Percentiles rank a stretch among this genome's conserved stretches.
phyloP scores from a whole-genome alignment of 495 filamentous ascomycete species.

The Annulohypoxylon bovei region DNA sequence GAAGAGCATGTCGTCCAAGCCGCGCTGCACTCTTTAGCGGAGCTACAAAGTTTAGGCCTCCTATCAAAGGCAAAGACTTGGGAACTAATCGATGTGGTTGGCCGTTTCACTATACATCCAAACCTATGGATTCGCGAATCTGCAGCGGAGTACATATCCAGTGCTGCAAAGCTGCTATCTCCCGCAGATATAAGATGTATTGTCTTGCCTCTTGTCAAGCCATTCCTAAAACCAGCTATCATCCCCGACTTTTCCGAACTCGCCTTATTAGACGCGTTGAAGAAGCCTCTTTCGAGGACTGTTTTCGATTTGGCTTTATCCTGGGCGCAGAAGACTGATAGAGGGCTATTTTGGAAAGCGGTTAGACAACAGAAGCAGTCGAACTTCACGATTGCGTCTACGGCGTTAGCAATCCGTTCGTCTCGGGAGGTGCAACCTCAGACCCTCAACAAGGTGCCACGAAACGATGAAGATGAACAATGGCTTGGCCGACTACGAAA shows the following conservation, averaged over 20 bases:
- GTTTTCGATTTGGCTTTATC: constrained; percentile 85
- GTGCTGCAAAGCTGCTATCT: constrained; percentile 79
- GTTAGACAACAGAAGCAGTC: constrained; percentile 65
- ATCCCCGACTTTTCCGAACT: constrained; percentile 71
- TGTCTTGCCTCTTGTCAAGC: constrained; percentile 77
- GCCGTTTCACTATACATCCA: constrained; percentile 88
- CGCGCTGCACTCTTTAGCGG: constrained; percentile 87
- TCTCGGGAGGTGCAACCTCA: constrained; percentile 46
- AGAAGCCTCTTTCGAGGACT: constrained; percentile 79
- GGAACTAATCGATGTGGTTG: constrained; percentile 84
- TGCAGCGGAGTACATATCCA: constrained; percentile 81
- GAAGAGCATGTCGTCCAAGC: constrained; percentile 96
- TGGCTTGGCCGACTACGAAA: constrained; percentile 88
- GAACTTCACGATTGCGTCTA: constrained; percentile 70
- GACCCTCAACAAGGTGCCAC: constrained; percentile 60
- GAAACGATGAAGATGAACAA: constrained; percentile 95
- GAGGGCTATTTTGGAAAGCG: constrained; percentile 85
- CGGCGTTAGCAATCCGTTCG: constrained; percentile 48
- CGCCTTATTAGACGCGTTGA: constrained; percentile 81
- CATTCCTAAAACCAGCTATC: constrained; percentile 79
- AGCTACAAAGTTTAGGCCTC: constrained; percentile 87
- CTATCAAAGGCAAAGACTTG: constrained; percentile 85
- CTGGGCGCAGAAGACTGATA: constrained; percentile 85
- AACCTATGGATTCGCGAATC: constrained; percentile 96
- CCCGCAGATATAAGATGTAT: constrained; percentile 84